These are phyloP conservation scores for Suillus hirtellus DNA, from an alignment of 768 basidiomycete genomes.

Conservation along the genomic window DNA sequence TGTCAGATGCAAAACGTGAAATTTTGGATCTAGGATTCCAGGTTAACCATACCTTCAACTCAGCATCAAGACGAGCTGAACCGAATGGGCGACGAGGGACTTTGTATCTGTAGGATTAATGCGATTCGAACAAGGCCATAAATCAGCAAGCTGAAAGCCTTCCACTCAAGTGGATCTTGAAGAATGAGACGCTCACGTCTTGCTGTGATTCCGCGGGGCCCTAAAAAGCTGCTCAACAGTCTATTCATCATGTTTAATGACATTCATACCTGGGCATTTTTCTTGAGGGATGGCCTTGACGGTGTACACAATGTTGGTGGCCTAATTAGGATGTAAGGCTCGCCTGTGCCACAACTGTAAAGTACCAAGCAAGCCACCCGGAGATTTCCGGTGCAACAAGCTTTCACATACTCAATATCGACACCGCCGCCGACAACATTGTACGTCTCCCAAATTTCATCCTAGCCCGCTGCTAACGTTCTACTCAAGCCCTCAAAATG, in stretches of 20 bases:
- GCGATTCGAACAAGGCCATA: conserved; percentile 39
- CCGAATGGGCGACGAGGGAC: conserved; percentile 97
- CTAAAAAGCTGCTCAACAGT: conserved; percentile 47
- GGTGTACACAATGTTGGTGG: conserved; percentile 25
- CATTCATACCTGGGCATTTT: conserved; percentile 81
- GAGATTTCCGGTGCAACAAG: conserved; percentile 45
- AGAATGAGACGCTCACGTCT: conserved; percentile 76
- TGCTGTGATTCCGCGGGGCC: conserved; percentile 90
- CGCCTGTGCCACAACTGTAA: conserved; percentile 59
- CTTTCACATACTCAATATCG: conserved; percentile 43
- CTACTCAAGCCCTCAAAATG: conserved; percentile 70
- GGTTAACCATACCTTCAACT: conserved; percentile 78
- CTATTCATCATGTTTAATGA: conserved; percentile 17
- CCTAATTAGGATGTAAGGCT: conserved; percentile 41
- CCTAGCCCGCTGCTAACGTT: conserved; percentile 17
- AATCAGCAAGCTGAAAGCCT: conserved; percentile 65
- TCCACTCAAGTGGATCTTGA: conserved; percentile 74
- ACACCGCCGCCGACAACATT: conserved; percentile 48
- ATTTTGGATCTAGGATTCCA: background rate
- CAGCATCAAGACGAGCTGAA: conserved; percentile 97
- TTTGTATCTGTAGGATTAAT: conserved; percentile 82
- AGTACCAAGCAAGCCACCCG: conserved; percentile 68
- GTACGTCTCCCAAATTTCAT: conserved; percentile 39
- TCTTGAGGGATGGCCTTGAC: conserved; percentile 51
- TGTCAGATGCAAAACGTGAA: conserved; percentile 32